Evolutionary conservation across 2,329 filamentous ascomycete genomes (phyloP), one percentile per base, ranked within the genome.

Genomic region (Pyrenophora tritici-repentis): DNA sequence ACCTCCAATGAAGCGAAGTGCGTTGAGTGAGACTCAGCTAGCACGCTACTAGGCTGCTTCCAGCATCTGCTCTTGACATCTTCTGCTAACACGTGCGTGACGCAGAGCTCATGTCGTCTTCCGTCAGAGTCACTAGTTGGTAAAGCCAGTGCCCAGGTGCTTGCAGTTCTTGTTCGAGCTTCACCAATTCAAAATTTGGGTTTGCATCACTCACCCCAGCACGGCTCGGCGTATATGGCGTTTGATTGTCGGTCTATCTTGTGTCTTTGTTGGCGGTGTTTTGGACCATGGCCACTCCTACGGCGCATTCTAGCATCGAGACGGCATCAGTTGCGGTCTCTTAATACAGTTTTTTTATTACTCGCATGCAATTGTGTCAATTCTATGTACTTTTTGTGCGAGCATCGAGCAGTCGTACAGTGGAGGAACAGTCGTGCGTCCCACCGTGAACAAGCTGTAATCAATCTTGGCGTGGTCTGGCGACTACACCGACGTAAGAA

Each of bases 1-100:
- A 17, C 83, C 83, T 9, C 85, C 86, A 17, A 81, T 85, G 74
- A 87, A 87, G 77, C 76, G 83, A 59, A 80, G 75, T 70, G 76
- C 75, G 54, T 67, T 80, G 63, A 79, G 76, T 61, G 63, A 68
- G 49, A 68, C 67, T 43, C 68, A 71, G 58, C 56, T 71, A 40
- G 66, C 69, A 47, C 67, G 68, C 66, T 73, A 73, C 61, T 73
- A 65, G 58, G 51, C 24, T 31, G 17, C 6, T 47, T 56, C 39
- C 17, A 12, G 26, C 50, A 42, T 20, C 36, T 53, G 26, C 34
- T 35, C 34, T 41, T 39, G 31, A 18, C 24, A 16, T 32, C 20
- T 60, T 34, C 51, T 42, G 54, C 55, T 67, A 47, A 65, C 47
- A 38, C 14, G 42, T 48, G 48, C 50, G 42, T 37, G 41, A 26